Evolutionary conservation across 441 rosid species (phyloP).

Genomic region (Daphne laureola): DNA sequence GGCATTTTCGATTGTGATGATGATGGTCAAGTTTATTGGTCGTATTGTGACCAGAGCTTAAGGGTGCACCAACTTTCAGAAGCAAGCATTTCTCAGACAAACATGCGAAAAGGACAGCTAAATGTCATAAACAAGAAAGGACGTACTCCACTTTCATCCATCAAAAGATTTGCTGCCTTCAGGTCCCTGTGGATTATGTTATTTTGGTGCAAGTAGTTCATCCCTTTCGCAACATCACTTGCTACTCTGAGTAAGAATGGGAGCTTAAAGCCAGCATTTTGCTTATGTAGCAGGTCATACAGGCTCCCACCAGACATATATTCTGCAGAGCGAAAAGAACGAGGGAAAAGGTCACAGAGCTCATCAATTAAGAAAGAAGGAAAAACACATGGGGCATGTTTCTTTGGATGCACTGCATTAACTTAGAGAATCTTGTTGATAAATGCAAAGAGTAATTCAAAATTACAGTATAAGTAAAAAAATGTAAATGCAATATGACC

Average conservation of each 20-base stretch:
- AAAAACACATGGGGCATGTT: no score
- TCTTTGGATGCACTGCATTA: no score
- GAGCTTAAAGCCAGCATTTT: constrained; percentile 37
- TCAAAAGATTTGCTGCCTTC: constrained; percentile 62
- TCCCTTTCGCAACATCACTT: constrained; percentile 47
- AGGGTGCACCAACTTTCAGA: background rate
- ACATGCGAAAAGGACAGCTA: background rate
- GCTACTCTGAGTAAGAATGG: constrained; percentile 52
- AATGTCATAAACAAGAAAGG: constrained; percentile 7
- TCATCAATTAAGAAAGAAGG: constrained; percentile 3
- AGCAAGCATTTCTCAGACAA: constrained; percentile 3
- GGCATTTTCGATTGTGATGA: background rate
- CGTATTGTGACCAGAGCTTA: background rate
- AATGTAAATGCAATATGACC: no score
- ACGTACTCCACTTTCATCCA: constrained; percentile 71
- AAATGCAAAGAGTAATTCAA: no score
- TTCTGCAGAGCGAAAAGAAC: constrained; percentile 29
- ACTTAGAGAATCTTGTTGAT: no score
- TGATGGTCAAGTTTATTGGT: background rate
- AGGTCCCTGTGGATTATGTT: constrained; percentile 54
- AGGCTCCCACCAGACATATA: constrained; percentile 70
- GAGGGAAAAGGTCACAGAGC: background rate
- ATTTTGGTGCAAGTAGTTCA: constrained; percentile 58
- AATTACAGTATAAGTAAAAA: no score
- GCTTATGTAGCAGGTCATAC: constrained; percentile 55